phyloP scores from a whole-genome alignment of 495 filamentous ascomycete species.

The Choiromyces venosus region DNA sequence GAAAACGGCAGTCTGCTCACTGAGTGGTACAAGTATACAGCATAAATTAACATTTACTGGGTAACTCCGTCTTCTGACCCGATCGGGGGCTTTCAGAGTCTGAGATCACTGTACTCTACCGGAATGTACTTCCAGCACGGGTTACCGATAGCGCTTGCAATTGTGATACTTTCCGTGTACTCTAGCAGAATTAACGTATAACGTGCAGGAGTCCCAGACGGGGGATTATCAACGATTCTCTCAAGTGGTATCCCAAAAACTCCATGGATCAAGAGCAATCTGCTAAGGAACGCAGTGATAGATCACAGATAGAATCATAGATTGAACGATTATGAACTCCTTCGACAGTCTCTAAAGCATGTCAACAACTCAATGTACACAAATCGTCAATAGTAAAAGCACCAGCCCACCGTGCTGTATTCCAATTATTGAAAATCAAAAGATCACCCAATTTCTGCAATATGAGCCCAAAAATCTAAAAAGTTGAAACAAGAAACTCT shows the following conservation, averaged over 20 bases:
- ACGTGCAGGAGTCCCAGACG: not conserved
- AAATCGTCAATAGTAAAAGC: not conserved
- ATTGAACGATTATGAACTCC: not conserved
- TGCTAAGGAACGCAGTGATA: not conserved
- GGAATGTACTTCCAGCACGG: no score
- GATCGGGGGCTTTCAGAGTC: no score
- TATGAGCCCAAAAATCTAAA: not conserved
- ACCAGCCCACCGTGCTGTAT: not conserved
- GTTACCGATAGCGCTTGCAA: no score
- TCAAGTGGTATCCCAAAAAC: not conserved
- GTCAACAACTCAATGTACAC: accelerated
- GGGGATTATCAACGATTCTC: no score
- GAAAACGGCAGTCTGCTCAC: no score
- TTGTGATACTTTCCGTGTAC: not conserved
- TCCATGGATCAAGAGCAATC: not conserved
- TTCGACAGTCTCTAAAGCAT: not conserved
- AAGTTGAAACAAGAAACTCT: not conserved
- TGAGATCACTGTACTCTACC: no score
- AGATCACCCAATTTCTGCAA: not conserved
- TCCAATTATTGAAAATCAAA: not conserved
- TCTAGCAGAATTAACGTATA: not conserved
- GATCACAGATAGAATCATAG: not conserved
- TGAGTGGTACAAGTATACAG: no score
- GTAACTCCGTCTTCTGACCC: no score
- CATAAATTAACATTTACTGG: no score